phyloP scores from a whole-genome alignment of 352 stramenopile species.

The Phytophthora pinifolia region DNA sequence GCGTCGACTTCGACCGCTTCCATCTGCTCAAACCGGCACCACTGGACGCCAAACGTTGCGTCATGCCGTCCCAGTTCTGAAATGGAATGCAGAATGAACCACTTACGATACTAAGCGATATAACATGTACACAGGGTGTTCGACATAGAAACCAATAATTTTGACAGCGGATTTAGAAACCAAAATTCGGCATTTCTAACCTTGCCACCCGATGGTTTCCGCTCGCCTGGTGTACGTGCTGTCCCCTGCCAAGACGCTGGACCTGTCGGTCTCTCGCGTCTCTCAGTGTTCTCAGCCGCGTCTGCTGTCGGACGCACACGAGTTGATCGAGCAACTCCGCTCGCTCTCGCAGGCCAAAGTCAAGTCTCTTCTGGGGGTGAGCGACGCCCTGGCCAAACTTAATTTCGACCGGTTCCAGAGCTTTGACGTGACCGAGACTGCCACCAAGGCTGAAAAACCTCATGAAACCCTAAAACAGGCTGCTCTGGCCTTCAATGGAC shows the following conservation, averaged over 20 bases:
- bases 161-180: no score
- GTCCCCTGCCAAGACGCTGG: slow-evolving; percentile 90
- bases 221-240: slow-evolving; percentile 76
- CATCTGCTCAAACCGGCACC: slow-evolving; percentile 69
- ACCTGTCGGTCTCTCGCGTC: slow-evolving; percentile 46
- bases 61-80: slow-evolving; percentile 47
- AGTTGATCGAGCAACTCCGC: slow-evolving; percentile 59
- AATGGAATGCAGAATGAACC: no score
- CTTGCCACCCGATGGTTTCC: slow-evolving; percentile 5
- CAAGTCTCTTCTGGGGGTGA: slow-evolving; percentile 83
- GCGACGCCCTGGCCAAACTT: slow-evolving; percentile 79
- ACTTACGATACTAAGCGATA: no score
- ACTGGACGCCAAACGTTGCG: slow-evolving; percentile 46
- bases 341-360: slow-evolving; percentile 69
- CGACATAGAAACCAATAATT: no score
- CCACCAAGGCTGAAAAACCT: slow-evolving; percentile 19
- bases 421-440: slow-evolving; percentile 45
- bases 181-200: no score
- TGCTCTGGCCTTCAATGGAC: slow-evolving; percentile 78
- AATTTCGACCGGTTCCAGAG: slow-evolving; percentile 85
- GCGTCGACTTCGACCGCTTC: slow-evolving; percentile 87
- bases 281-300: slow-evolving; percentile 39
- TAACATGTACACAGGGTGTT: no score
- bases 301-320: slow-evolving; percentile 61
- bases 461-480: slow-evolving; percentile 68